A percentile compares a stretch with the other conserved stretches of the same genome.
phyloP scores from a whole-genome alignment of 176 grass and related monocot genomes.

The Oryza meyeriana region DNA sequence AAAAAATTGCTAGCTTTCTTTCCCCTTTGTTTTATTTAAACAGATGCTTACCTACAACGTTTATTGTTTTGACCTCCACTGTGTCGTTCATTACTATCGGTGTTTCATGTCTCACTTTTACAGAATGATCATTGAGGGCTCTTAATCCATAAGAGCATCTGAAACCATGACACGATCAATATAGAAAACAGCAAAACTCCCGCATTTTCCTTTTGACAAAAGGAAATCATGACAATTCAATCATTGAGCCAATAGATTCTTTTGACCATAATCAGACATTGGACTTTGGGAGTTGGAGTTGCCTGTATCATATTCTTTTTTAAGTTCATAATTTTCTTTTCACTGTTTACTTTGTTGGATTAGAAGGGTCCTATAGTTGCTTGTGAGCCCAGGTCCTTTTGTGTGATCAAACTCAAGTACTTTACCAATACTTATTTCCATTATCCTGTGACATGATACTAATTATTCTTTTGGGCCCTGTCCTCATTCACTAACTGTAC shows the following conservation, averaged over 20 bases:
- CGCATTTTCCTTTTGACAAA: too few species aligned
- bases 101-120: background rate
- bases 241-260: background rate
- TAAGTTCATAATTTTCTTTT: background rate
- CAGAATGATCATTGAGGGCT: background rate
- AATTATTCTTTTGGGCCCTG: background rate
- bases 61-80: slow-evolving; percentile 4
- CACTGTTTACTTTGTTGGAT: background rate
- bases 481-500: background rate
- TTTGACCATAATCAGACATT: slow-evolving; percentile 22
- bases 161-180: background rate
- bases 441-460: background rate
- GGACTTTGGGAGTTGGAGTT: background rate
- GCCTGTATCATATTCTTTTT: background rate
- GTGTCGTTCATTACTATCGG: background rate
- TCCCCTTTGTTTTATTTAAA: slow-evolving; percentile 9
- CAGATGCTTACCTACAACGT: background rate
- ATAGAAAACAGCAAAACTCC: too few species aligned
- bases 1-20: background rate
- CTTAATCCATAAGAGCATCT: background rate
- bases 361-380: background rate
- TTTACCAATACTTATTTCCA: background rate
- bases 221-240: background rate
- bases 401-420: slow-evolving; percentile 3
- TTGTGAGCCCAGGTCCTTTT: background rate